Conservation (phyloP, 176 grass and related monocot species). For the Rhynchospora breviuscula region DNA sequence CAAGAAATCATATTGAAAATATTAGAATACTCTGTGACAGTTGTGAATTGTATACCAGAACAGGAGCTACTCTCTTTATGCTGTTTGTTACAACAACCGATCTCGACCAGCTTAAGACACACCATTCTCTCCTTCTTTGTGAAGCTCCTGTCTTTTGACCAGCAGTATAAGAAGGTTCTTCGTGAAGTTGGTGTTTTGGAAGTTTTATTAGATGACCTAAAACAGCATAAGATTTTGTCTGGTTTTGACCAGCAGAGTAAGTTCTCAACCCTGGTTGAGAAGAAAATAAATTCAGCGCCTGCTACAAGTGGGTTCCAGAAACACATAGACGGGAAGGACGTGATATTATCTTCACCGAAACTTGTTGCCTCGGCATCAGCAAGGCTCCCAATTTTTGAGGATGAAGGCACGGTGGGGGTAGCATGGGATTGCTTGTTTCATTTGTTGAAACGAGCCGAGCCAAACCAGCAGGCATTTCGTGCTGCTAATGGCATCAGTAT, state of each 20-base stretch:
- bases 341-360: conserved; percentile 75
- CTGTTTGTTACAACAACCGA: conserved; percentile 97
- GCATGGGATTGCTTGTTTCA: conserved; percentile 99
- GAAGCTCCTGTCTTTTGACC: conserved; percentile 97
- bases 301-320: conserved; percentile 48
- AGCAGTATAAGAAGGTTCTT: conserved; percentile 96
- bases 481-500: conserved; percentile 78
- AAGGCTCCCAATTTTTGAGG: conserved; percentile 86
- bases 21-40: conserved; percentile 95
- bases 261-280: conserved; percentile 46
- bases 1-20: conserved; percentile 99
- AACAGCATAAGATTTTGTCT: conserved; percentile 83
- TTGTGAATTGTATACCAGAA: conserved; percentile 95
- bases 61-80: conserved; percentile 96
- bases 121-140: conserved; percentile 92
- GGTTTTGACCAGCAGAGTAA: conserved; percentile 64
- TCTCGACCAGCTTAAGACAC: conserved; percentile 77
- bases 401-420: conserved; percentile 77
- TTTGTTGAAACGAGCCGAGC: conserved; percentile 87
- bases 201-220: conserved; percentile 94
- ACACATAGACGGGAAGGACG: conserved; percentile 67
- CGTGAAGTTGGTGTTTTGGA: conserved; percentile 96
- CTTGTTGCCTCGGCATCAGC: conserved; percentile 51
- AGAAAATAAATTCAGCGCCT: conserved; percentile 12
- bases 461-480: conserved; percentile 94